Evolutionary conservation across 2,329 filamentous ascomycete genomes (phyloP), one percentile per base, ranked within the genome.

Genomic region (Paraphaeosphaeria minitans): DNA sequence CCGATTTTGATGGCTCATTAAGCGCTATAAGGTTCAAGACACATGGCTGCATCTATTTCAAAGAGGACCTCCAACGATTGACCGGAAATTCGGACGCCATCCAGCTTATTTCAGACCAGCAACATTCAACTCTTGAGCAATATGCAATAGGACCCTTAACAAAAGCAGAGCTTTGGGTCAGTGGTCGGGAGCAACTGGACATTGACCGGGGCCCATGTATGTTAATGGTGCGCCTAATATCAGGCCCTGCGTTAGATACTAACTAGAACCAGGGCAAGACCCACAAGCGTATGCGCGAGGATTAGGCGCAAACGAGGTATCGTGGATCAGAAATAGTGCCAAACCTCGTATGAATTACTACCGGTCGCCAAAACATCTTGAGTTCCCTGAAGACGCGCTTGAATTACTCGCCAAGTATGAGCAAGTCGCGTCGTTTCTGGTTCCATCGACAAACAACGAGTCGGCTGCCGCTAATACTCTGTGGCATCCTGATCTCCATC

Each of bases 401-500:
- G 43, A 60, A 8, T 70, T 72, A 19, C 50, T 58, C 8, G 73
- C 73, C 19, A 57, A 71, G 41, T 47, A 66, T 22, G 53, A 55
- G 16, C 73, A 72, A 58, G 55, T 67, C 45, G 54, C 57, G 41
- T 39, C 69, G 19, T 52, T 66, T 33, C 62, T 65, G 39, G 62
- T 60, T 43, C 58, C 70, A 29, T 53, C 66, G 9, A 63, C 61
- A 10, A 16, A 37, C 35, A 56, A 51, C 16, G 65, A 72, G 19
- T 10, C 55, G 47, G 63, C 65, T 29, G 35, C 49, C 29, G 42
- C 41, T 22, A 56, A 50, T n/a, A 33, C 62, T 57, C 57, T 70
- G 6, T 71, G 67, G 75, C 73, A 79, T 51, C 56, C 58, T 27
- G 75, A 79, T 53, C 65, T 79, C 8, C 76, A 79, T 52, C 50